A percentile compares a stretch with the other conserved stretches of the same genome.
These are phyloP conservation scores for Penicillium occitanis DNA, from an alignment of 2,329 filamentous ascomycete genomes.

Conservation along the genomic window DNA sequence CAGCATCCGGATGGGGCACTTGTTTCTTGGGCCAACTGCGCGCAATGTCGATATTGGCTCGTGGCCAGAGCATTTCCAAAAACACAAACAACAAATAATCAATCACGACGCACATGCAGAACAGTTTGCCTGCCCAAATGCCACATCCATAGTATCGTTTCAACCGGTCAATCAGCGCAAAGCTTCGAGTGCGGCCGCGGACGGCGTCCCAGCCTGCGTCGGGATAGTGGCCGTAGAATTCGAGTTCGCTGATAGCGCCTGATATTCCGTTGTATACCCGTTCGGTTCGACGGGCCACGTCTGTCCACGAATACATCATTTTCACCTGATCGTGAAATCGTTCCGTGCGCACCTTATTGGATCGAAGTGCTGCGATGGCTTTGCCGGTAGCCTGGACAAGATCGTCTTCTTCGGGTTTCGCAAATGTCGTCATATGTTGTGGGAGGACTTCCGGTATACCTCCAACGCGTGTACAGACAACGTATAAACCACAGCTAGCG, in stretches of 20 bases:
- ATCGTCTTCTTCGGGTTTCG: slow-evolving; percentile 94
- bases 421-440: slow-evolving; percentile 95
- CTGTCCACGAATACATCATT: slow-evolving; percentile 98
- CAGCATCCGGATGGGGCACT: slow-evolving; percentile 23
- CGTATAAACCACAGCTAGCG: slow-evolving; percentile 90
- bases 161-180: slow-evolving; percentile 87
- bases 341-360: slow-evolving; percentile 85
- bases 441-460: slow-evolving; percentile 96
- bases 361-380: slow-evolving; percentile 81
- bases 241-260: slow-evolving; percentile 77
- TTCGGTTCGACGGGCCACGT: slow-evolving; percentile 90
- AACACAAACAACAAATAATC: slow-evolving; percentile 90
- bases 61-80: slow-evolving; percentile 81
- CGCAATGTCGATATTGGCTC: slow-evolving; percentile 82
- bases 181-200: slow-evolving; percentile 73
- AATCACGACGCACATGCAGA: slow-evolving; percentile 89
- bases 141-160: slow-evolving; percentile 98
- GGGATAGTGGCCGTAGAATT: slow-evolving; percentile 82
- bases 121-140: slow-evolving; percentile 97
- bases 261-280: slow-evolving; percentile 92
- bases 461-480: slow-evolving; percentile 93
- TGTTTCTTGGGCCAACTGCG: slow-evolving; percentile 86
- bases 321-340: slow-evolving; percentile 95
- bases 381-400: slow-evolving; percentile 84
- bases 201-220: slow-evolving; percentile 69